Percentiles rank a stretch among this genome's conserved stretches.
Evolutionary conservation across 192 early-diverging fungal genomes (phyloP).

Genomic region (Podila horticola): DNA sequence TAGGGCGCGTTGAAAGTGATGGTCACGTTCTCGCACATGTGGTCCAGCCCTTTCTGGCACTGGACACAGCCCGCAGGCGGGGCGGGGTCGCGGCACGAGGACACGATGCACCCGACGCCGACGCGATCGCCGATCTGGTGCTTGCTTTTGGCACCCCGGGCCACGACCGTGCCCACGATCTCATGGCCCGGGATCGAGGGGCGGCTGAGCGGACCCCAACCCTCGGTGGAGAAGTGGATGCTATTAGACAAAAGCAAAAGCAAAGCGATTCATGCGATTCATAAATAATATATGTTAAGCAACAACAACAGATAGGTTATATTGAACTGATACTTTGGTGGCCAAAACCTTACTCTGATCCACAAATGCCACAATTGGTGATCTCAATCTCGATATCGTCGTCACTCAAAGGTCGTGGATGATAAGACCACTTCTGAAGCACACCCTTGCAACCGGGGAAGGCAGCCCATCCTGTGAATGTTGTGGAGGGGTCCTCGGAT

Average conservation of each 20-base stretch:
- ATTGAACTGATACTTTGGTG: too few species aligned
- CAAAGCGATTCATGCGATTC: neutral
- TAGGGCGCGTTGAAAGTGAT: conserved; percentile 67
- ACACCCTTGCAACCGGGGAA: conserved; percentile 2
- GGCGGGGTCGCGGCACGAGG: conserved; percentile 52
- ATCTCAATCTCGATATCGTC: conserved; percentile 59
- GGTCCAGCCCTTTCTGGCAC: conserved; percentile 32
- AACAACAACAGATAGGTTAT: neutral
- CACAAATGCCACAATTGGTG: conserved; percentile 79
- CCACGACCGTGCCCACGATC: conserved; percentile 55
- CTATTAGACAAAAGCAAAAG: neutral
- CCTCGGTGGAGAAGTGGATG: conserved; percentile 68
- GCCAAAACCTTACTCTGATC: conserved; percentile 58
- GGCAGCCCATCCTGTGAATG: conserved; percentile 23
- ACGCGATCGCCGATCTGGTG: conserved; percentile 67
- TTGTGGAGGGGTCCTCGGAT: conserved; percentile 54
- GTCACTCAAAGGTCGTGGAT: conserved; percentile 46
- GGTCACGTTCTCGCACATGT: conserved; percentile 51
- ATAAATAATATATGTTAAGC: neutral
- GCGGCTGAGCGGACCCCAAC: conserved; percentile 59
- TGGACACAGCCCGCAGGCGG: conserved; percentile 23
- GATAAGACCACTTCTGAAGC: conserved; percentile 34
- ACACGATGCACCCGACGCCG: conserved; percentile 71
- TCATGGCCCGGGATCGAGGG: conserved; percentile 58
- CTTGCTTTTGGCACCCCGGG: conserved; percentile 38